A percentile compares a stretch with the other conserved stretches of the same genome.
Evolutionary conservation across 805 yeast genomes (phyloP).

Genomic region (Zygosaccharomyces gambellarensis): DNA sequence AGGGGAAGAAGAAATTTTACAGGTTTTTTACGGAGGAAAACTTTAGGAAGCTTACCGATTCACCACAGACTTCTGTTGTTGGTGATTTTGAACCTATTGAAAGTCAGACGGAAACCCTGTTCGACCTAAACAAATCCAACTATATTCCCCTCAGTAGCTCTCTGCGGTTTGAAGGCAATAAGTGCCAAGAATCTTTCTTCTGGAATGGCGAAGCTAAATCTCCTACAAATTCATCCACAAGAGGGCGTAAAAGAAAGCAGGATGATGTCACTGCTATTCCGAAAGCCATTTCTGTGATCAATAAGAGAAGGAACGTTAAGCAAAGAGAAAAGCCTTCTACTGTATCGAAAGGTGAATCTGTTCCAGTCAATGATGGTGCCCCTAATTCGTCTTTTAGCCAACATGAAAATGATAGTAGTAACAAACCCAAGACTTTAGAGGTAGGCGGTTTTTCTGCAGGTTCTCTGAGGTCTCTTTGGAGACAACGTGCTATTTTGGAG

Average conservation of each 20-base stretch:
- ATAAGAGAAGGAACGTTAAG: slow-evolving; percentile 1
- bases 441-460: slow-evolving; percentile 37
- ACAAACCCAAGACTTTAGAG: slow-evolving; percentile 11
- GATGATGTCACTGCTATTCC: slow-evolving; percentile 1
- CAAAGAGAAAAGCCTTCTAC: background rate
- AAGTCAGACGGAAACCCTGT: slow-evolving; percentile 14
- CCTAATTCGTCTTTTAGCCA: background rate
- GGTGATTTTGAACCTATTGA: background rate
- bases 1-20: slow-evolving; percentile 69
- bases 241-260: slow-evolving; percentile 18
- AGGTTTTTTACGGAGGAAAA: slow-evolving; percentile 51
- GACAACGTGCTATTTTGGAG: slow-evolving; percentile 42
- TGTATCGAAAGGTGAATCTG: background rate
- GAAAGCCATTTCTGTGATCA: background rate
- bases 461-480: slow-evolving; percentile 42
- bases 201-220: slow-evolving; percentile 33
- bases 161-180: slow-evolving; percentile 23
- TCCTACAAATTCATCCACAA: slow-evolving; percentile 12
- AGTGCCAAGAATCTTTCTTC: slow-evolving; percentile 25
- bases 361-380: background rate
- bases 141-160: slow-evolving; percentile 30
- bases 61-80: background rate
- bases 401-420: background rate
- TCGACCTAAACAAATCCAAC: slow-evolving; percentile 21
- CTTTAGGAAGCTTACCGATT: slow-evolving; percentile 34